Percentiles rank a stretch among this genome's conserved stretches.
phyloP scores from a whole-genome alignment of 2,329 filamentous ascomycete genomes.

The Periconia digitata region DNA sequence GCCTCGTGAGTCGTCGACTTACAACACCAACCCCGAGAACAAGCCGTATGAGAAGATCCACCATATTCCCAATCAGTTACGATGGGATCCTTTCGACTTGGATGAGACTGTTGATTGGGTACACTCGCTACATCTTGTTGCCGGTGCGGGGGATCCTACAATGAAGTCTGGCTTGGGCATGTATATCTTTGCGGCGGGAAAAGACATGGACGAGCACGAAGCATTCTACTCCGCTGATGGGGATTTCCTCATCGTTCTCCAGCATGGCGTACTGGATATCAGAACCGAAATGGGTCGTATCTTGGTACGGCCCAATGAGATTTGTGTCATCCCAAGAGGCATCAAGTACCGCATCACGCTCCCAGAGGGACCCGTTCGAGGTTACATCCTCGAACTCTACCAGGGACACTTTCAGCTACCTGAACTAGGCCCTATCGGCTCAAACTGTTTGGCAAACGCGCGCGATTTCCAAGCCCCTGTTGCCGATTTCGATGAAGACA shows the following conservation, averaged over 20 bases:
- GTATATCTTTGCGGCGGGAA: conserved; percentile 76
- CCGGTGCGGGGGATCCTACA: conserved; percentile 76
- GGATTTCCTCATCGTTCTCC: conserved; percentile 66
- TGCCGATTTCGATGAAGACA: conserved; percentile 59
- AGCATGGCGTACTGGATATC: conserved; percentile 66
- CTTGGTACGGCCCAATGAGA: conserved; percentile 68
- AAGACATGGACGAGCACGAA: conserved; percentile 71
- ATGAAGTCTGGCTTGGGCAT: conserved; percentile 79
- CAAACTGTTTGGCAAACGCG: conserved; percentile 65
- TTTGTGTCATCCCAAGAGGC: conserved; percentile 67
- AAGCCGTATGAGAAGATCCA: conserved; percentile 61
- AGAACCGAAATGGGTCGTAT: conserved; percentile 68
- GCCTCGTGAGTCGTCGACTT: conserved; percentile 51
- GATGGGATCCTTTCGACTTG: conserved; percentile 78
- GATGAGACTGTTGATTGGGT: conserved; percentile 70
- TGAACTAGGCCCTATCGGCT: conserved; percentile 67
- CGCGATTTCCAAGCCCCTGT: conserved; percentile 67
- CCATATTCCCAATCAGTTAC: conserved; percentile 77
- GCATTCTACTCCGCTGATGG: conserved; percentile 83
- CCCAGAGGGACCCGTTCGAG: conserved; percentile 61
- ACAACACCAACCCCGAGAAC: conserved; percentile 54
- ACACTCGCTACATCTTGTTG: conserved; percentile 69
- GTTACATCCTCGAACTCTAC: conserved; percentile 69
- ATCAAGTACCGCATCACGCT: conserved; percentile 64
- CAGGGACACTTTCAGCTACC: conserved; percentile 66